Conservation (phyloP, 2,329 filamentous ascomycete species). For the Emydomyces testavorans region DNA sequence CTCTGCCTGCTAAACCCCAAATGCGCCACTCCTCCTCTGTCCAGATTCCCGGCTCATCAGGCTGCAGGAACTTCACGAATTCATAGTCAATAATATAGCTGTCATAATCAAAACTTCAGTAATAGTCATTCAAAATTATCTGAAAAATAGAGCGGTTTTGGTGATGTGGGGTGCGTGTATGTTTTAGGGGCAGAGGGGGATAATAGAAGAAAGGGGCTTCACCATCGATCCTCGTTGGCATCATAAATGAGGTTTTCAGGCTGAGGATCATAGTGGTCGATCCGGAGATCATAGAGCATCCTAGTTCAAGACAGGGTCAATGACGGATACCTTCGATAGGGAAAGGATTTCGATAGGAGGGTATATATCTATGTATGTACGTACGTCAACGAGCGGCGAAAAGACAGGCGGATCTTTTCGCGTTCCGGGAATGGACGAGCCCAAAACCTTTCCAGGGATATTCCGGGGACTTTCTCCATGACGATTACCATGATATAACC, state of each 20-base stretch:
- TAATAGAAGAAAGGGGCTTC: neutral
- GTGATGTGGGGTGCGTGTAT: no score
- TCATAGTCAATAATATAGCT: constrained; percentile 13
- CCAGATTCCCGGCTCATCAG: neutral
- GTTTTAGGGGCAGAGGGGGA: no score
- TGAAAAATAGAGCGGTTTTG: neutral
- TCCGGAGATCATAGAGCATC: neutral
- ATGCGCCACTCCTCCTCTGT: neutral
- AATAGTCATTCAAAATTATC: neutral
- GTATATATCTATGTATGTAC: neutral
- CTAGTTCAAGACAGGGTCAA: neutral
- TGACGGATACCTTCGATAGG: neutral
- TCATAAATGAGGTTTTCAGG: constrained; percentile 10
- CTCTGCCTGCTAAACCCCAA: neutral
- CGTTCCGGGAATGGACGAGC: neutral
- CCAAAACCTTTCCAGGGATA: constrained; percentile 8
- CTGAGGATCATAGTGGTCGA: neutral
- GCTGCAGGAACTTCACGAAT: neutral
- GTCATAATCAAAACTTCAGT: neutral
- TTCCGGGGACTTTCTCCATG: constrained; percentile 14
- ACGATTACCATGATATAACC: constrained; percentile 11
- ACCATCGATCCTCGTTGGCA: constrained; percentile 5
- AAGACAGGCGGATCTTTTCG: constrained; percentile 9
- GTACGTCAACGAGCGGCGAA: constrained; percentile 8
- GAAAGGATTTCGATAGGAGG: neutral